Conservation (phyloP, 2,329 filamentous ascomycete species). For the Stromatinia cepivora region DNA sequence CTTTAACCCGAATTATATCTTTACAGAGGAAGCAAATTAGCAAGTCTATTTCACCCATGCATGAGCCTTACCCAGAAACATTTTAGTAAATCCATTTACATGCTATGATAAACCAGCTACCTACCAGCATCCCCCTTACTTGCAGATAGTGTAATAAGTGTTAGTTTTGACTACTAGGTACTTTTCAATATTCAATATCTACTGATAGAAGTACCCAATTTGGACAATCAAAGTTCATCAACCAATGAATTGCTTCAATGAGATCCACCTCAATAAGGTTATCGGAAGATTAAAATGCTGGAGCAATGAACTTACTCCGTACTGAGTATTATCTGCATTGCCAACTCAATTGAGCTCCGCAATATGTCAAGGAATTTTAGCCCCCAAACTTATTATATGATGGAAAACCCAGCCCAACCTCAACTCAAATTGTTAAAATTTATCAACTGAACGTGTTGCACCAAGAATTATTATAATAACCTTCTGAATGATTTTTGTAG, state of each 20-base stretch:
- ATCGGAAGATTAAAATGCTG: slow-evolving; percentile 6
- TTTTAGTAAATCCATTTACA: neutral
- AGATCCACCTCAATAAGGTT: slow-evolving; percentile 5
- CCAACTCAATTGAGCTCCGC: slow-evolving; percentile 17
- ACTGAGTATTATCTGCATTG: slow-evolving; percentile 14
- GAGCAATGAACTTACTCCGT: neutral
- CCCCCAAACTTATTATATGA: neutral
- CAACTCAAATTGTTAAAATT: neutral
- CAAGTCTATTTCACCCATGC: neutral
- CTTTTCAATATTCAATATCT: neutral
- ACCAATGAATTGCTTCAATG: neutral
- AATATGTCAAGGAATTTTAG: neutral
- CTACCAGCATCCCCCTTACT: neutral
- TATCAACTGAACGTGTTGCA: neutral
- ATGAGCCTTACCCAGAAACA: neutral
- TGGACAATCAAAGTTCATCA: neutral
- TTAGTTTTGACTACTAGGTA: too few species aligned
- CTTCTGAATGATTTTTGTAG: neutral
- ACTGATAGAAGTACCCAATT: too few species aligned
- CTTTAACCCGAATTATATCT: too few species aligned
- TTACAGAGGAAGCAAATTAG: too few species aligned
- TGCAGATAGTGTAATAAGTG: neutral
- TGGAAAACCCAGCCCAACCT: neutral
- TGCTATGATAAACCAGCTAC: neutral
- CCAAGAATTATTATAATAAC: neutral